Conservation (phyloP, 176 grass and related monocot species). For the Avena sativa region DNA sequence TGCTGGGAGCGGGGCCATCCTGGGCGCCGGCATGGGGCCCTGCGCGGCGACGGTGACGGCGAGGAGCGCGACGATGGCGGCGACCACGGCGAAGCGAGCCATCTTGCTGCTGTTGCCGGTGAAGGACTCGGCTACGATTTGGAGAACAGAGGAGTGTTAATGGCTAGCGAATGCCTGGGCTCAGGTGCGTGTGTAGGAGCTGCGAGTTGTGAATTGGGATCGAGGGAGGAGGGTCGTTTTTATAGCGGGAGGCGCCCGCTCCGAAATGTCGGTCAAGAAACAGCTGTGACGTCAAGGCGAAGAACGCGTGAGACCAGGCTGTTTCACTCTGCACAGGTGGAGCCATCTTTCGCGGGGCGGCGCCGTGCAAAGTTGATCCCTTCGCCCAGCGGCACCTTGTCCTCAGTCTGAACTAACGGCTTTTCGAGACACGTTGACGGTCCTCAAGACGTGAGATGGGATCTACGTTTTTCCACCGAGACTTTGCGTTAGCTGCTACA, state of each 20-base stretch:
- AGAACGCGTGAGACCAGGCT: background rate
- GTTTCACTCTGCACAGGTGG: background rate
- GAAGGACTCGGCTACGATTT: background rate
- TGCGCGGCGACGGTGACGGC: too few species aligned
- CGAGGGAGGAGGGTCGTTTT: background rate
- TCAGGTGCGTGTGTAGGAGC: too few species aligned
- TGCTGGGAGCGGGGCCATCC: too few species aligned
- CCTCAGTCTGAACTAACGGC: too few species aligned
- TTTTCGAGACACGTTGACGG: background rate
- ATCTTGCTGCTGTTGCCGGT: background rate
- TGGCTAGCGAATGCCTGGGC: too few species aligned
- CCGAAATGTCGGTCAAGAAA: background rate
- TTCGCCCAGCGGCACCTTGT: slow-evolving; percentile 13
- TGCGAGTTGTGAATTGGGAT: too few species aligned
- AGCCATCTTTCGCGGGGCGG: background rate
- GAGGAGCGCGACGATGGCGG: too few species aligned
- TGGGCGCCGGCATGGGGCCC: too few species aligned
- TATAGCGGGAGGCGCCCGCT: background rate
- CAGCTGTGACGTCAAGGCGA: slow-evolving; percentile 4
- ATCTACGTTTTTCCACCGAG: background rate
- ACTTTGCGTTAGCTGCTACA: background rate
- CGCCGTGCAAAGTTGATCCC: slow-evolving; percentile 22
- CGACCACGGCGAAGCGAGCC: too few species aligned
- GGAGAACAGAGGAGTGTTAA: background rate
- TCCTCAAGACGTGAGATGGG: background rate